Evolutionary conservation across 2,329 filamentous ascomycete genomes (phyloP).

Genomic region (Fusarium sp.): DNA sequence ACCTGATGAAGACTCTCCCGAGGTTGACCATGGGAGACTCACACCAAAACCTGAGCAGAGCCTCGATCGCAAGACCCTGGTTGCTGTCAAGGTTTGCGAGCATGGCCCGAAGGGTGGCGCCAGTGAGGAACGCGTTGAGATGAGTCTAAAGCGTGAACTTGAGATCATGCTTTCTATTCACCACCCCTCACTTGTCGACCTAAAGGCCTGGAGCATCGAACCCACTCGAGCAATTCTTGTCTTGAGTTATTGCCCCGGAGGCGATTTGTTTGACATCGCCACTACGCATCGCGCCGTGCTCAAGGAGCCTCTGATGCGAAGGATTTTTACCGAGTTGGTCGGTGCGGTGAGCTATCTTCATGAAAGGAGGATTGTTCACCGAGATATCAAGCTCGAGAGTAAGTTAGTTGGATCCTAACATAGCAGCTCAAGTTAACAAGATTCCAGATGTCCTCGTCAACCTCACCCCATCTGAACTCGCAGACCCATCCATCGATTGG

Average conservation of each 20-base stretch:
- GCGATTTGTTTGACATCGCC: slow-evolving; percentile 94
- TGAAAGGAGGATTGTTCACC: slow-evolving; percentile 86
- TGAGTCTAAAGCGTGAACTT: slow-evolving; percentile 92
- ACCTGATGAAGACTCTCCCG: slow-evolving; percentile 60
- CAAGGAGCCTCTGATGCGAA: slow-evolving; percentile 76
- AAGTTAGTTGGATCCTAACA: slow-evolving; percentile 55
- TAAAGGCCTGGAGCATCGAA: slow-evolving; percentile 93
- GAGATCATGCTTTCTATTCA: slow-evolving; percentile 91
- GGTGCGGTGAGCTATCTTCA: slow-evolving; percentile 90
- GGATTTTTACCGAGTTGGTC: slow-evolving; percentile 92
- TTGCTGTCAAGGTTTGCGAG: slow-evolving; percentile 95
- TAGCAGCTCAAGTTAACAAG: slow-evolving; percentile 12
- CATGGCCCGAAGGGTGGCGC: slow-evolving; percentile 94
- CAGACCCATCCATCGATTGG: slow-evolving; percentile 75
- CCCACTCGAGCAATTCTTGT: slow-evolving; percentile 86
- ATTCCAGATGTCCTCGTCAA: slow-evolving; percentile 88
- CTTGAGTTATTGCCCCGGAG: slow-evolving; percentile 91
- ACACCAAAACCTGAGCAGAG: slow-evolving; percentile 50
- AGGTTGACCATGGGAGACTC: slow-evolving; percentile 52
- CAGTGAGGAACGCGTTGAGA: slow-evolving; percentile 92
- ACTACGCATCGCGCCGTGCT: slow-evolving; percentile 78
- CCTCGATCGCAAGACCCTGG: slow-evolving; percentile 80
- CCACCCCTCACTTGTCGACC: slow-evolving; percentile 89
- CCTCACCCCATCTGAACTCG: slow-evolving; percentile 75
- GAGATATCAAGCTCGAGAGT: slow-evolving; percentile 98